These are phyloP conservation scores for Amaranthus tricolor DNA, from an alignment of 179 eudicot genomes.

Conservation along the genomic window DNA sequence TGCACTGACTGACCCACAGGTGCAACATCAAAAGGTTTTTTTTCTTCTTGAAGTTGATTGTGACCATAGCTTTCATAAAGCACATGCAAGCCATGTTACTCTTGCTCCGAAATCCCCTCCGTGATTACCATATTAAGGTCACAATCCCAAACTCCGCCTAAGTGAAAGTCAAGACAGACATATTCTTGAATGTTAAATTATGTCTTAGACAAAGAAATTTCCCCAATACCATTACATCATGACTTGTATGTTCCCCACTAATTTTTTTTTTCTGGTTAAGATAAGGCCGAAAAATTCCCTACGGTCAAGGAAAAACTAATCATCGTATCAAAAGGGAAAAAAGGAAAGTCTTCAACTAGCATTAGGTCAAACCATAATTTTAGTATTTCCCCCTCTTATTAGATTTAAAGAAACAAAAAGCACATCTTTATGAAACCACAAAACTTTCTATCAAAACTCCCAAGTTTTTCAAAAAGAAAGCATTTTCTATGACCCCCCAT, in stretches of 20 bases:
- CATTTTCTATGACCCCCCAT: not conserved
- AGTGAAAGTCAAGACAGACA: not conserved
- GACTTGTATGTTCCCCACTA: not conserved
- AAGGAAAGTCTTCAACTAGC: too few species aligned
- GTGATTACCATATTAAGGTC: constrained; percentile 6
- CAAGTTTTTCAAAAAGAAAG: not conserved
- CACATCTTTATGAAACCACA: not conserved
- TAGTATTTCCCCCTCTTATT: too few species aligned
- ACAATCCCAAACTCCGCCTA: too few species aligned
- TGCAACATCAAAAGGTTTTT: constrained; percentile 30
- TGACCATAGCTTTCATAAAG: constrained; percentile 27
- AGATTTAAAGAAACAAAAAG: not conserved
- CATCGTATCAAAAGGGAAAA: too few species aligned
- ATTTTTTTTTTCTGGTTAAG: not conserved
- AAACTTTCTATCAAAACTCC: not conserved
- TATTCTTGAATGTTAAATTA: not conserved
- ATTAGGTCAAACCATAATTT: too few species aligned
- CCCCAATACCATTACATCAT: not conserved
- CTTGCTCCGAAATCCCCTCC: constrained; percentile 27
- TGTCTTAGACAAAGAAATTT: not conserved
- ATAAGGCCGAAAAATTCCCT: too few species aligned
- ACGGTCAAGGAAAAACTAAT: too few species aligned
- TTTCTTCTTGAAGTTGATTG: constrained; percentile 29
- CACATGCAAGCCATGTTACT: constrained; percentile 56
- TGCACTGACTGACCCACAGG: constrained; percentile 36